These are phyloP conservation scores for Paramecium caudatum DNA, from an alignment of 73 alveolate genomes.

Conservation along the genomic window DNA sequence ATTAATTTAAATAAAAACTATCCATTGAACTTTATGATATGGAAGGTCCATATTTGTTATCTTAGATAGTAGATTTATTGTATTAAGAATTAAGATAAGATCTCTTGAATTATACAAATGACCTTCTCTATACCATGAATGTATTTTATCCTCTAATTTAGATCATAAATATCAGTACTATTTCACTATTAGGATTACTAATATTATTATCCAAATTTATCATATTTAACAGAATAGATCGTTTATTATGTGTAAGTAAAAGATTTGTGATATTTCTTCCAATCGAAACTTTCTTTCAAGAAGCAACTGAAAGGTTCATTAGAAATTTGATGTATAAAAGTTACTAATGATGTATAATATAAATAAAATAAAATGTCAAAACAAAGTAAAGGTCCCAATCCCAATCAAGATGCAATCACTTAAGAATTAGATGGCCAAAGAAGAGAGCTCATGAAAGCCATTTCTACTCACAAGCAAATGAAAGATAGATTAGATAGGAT, in stretches of 20 bases:
- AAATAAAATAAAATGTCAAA: conserved; percentile 56
- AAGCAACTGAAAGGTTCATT: conserved; percentile 13
- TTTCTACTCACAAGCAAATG: conserved; percentile 26
- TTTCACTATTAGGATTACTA: not conserved
- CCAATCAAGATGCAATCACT: conserved; percentile 26
- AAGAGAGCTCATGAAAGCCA: conserved; percentile 45
- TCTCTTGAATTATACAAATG: not conserved
- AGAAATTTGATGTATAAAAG: conserved; percentile 24
- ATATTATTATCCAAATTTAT: not conserved
- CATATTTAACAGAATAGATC: not conserved
- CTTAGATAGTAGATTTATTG: not conserved
- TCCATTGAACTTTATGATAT: not conserved
- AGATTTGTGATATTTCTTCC: not conserved
- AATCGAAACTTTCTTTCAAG: not conserved
- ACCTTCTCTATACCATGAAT: not conserved
- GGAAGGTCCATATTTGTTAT: conserved; percentile 12
- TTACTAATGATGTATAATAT: no score
- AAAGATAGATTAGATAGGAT: conserved; percentile 64
- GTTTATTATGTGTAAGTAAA: not conserved
- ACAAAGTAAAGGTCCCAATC: conserved; percentile 6
- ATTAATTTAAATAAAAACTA: not conserved
- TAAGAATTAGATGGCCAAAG: conserved; percentile 27
- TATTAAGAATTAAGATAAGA: not conserved
- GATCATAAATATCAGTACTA: not conserved
- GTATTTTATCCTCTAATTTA: not conserved